Evolutionary conservation across 1,284 basidiomycete species (phyloP), one percentile per base, ranked within the genome.

Genomic region (Cutaneotrichosporon curvatum): DNA sequence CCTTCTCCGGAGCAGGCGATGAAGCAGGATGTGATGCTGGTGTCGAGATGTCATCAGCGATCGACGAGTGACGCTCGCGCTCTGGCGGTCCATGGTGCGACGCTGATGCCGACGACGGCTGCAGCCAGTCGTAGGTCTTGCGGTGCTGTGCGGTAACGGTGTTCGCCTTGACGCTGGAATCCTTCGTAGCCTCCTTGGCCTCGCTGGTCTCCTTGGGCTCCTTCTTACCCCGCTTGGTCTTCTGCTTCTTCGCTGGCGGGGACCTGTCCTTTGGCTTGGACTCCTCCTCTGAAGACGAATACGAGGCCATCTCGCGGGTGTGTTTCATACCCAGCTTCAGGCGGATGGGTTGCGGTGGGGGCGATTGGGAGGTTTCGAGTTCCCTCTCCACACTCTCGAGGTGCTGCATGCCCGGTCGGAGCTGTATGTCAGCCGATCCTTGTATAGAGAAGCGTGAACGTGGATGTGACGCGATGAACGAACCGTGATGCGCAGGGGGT

Each of bases 111-210:
- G 53, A 45, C n/a, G 52, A 55, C 11, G 65, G 66, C 34, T 55
- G 50, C 2, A 70, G 45, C 67, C 67, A 70, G 46, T 68, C 58
- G 43, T 70, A 70, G n/a, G 52, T 51, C 48, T 70, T 68, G 35
- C 56, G 43, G 43, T 57, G 57, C 32, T 37, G 44, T 0, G 57
- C 53, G 1, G 53, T 53, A 18, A 53, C 35, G 37, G 43, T 44
- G 18, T 18, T 16, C 2, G 16, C 20, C 21, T 20, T n/a, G n/a
- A n/a, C 21, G 12, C 16, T 16, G 16, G 16, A 20, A 21, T 38
- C 37, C 20, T 38, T 22, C 21, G 28, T 4, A 7, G 39, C 19
- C 38, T 50, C 25, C 20, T 18, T 16, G 3, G 20, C 37, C 9
- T 20, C 21, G 12, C 11, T 16, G 11, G 16, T 22, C 20, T 38